Conservation (phyloP, 139 green algal species). For the Micractinium sp. region DNA sequence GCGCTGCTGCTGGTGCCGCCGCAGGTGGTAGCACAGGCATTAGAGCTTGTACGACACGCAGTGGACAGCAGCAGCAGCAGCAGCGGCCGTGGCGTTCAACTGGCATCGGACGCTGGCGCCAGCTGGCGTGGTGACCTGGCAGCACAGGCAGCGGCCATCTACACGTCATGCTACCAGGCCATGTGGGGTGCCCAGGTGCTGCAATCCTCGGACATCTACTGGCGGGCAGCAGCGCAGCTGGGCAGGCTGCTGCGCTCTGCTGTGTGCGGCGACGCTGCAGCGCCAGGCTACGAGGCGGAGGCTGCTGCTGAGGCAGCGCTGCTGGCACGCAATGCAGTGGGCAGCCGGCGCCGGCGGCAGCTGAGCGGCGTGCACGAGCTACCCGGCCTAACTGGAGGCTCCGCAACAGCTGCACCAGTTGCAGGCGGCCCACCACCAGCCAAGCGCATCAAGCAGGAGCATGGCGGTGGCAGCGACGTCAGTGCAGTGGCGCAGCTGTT, state of each 20-base stretch:
- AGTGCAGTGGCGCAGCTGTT: conserved; percentile 16
- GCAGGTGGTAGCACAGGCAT: conserved; percentile 1
- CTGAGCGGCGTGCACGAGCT: not conserved
- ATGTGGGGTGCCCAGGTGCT: conserved; percentile 27
- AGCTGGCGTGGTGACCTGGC: conserved; percentile 8
- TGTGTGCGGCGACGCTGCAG: not conserved
- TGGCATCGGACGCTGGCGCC: not conserved
- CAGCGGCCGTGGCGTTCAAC: not conserved
- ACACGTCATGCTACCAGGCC: conserved; percentile 22
- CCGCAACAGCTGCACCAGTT: not conserved
- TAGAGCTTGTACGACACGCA: conserved; percentile 16
- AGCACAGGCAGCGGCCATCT: not conserved
- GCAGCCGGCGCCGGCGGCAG: not conserved
- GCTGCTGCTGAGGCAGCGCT: conserved; percentile 21
- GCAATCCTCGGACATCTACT: conserved; percentile 14
- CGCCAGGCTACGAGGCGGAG: not conserved
- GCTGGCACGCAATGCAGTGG: not conserved
- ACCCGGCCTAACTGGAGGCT: not conserved
- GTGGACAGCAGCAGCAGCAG: conserved; percentile 7
- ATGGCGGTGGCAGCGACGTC: not conserved
- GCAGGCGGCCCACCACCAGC: not conserved
- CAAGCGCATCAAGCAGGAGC: not conserved
- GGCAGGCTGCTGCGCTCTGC: conserved; percentile 7
- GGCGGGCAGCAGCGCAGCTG: not conserved
- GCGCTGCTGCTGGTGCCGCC: conserved; percentile 33